Evolutionary conservation across 495 filamentous ascomycete species (phyloP).

Genomic region (Aspergillus haitiensis): DNA sequence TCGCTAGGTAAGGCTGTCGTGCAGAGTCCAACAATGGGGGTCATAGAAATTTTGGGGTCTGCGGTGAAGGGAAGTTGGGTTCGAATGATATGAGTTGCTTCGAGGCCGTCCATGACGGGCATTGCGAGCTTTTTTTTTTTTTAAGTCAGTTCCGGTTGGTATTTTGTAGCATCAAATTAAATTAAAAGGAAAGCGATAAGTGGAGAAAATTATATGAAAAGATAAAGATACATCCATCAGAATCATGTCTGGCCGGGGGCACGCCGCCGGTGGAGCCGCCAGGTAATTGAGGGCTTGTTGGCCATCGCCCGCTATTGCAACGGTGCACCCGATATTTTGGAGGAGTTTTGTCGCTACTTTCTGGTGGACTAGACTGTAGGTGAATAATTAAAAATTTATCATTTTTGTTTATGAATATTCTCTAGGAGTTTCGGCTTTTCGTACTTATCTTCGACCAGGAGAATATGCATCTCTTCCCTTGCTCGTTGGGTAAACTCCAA

Average conservation of each 20-base stretch:
- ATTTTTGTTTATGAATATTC: not conserved
- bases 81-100: constrained; percentile 14
- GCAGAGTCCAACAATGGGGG: constrained; percentile 9
- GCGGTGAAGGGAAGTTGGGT: constrained; percentile 11
- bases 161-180: not conserved
- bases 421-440: not conserved
- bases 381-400: not conserved
- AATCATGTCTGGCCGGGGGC: constrained; percentile 11
- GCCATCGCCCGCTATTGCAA: constrained; percentile 10
- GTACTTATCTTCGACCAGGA: constrained; percentile 1
- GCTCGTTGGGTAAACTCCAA: not conserved
- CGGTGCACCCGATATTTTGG: constrained; percentile 4
- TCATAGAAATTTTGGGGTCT: constrained; percentile 3
- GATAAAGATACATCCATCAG: constrained; percentile 12
- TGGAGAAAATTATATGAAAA: not conserved
- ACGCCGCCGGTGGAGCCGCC: not conserved
- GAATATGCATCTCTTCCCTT: constrained; percentile 3
- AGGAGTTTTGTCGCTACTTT: not conserved
- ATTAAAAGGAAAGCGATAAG: not conserved
- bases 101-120: constrained; percentile 6
- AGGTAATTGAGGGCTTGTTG: constrained; percentile 14
- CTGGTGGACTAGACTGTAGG: not conserved
- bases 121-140: constrained; percentile 6
- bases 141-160: not conserved
- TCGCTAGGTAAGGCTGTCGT: not conserved